Evolutionary conservation across 768 basidiomycete genomes (phyloP).

Genomic region (Podaxis sp.): DNA sequence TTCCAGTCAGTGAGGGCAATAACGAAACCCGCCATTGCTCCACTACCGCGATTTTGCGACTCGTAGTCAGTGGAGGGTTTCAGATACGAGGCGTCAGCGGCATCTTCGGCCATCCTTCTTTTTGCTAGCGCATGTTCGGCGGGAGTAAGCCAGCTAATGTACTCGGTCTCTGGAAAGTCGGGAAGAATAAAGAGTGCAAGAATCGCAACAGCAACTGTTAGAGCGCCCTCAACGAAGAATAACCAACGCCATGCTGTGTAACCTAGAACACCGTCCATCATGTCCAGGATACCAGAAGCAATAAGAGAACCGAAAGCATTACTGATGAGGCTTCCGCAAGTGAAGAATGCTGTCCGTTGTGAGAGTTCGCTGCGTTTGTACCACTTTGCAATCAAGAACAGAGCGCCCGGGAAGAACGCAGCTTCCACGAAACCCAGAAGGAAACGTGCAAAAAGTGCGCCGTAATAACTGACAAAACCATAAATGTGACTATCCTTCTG

Average conservation of each 20-base stretch:
- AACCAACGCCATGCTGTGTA: conserved; percentile 77
- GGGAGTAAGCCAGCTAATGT: conserved; percentile 49
- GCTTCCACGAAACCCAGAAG: conserved; percentile 74
- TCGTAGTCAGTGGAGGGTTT: conserved; percentile 14
- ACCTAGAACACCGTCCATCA: conserved; percentile 67
- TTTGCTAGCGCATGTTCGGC: conserved; percentile 54
- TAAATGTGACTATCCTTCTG: background rate
- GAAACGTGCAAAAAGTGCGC: conserved; percentile 66
- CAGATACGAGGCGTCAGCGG: background rate
- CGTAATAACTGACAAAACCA: conserved; percentile 46
- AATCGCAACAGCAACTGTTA: conserved; percentile 48
- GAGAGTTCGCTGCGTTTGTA: conserved; percentile 72
- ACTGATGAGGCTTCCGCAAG: conserved; percentile 69
- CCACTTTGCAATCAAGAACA: conserved; percentile 66
- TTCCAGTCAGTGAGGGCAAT: conserved; percentile 67
- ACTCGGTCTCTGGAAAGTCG: conserved; percentile 58
- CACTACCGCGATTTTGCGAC: conserved; percentile 11
- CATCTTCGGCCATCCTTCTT: conserved; percentile 60
- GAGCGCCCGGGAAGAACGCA: conserved; percentile 66
- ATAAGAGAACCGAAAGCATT: conserved; percentile 82
- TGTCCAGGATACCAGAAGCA: conserved; percentile 68
- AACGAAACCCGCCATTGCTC: conserved; percentile 35
- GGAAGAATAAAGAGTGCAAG: conserved; percentile 63
- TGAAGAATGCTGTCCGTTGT: conserved; percentile 60
- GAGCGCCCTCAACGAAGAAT: conserved; percentile 62